A percentile compares a stretch with the other conserved stretches of the same genome.
phyloP scores from a whole-genome alignment of 441 rosid species.

The Flueggea neowawraea region DNA sequence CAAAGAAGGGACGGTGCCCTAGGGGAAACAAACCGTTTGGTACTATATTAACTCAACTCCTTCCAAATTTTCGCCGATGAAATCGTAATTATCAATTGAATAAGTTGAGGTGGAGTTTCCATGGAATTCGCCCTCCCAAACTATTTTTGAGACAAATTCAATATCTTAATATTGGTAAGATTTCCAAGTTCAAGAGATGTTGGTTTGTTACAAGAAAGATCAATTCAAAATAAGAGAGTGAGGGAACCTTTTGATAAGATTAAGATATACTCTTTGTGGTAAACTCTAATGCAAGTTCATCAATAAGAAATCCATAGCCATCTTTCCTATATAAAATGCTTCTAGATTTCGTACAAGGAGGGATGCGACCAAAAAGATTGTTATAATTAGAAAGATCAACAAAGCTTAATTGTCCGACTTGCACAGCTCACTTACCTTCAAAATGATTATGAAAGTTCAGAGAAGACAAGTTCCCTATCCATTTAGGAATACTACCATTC shows the following conservation, averaged over 20 bases:
- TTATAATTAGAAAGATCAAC: slow-evolving; percentile 2
- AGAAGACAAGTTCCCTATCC: neutral
- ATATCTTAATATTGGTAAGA: neutral
- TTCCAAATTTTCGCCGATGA: no score
- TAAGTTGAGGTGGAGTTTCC: no score
- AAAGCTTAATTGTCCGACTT: neutral
- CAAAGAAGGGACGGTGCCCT: no score
- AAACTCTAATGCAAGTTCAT: slow-evolving; percentile 1
- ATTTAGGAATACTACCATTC: slow-evolving; percentile 9
- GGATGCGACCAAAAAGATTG: neutral
- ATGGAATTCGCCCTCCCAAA: no score
- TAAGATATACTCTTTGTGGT: slow-evolving; percentile 8
- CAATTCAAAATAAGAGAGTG: slow-evolving; percentile 11
- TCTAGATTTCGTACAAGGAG: neutral
- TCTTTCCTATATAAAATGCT: neutral
- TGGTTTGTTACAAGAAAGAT: slow-evolving; percentile 22
- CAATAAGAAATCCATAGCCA: neutral
- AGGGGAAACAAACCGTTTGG: no score
- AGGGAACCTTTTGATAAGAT: neutral
- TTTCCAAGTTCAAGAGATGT: slow-evolving; percentile 14
- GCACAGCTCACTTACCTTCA: slow-evolving; percentile 15
- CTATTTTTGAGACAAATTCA: no score
- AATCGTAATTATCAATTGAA: no score
- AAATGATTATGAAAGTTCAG: slow-evolving; percentile 3
- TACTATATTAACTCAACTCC: no score